Evolutionary conservation across 1,284 basidiomycete species (phyloP), one percentile per base, ranked within the genome.

Genomic region (Puccinia coronata): DNA sequence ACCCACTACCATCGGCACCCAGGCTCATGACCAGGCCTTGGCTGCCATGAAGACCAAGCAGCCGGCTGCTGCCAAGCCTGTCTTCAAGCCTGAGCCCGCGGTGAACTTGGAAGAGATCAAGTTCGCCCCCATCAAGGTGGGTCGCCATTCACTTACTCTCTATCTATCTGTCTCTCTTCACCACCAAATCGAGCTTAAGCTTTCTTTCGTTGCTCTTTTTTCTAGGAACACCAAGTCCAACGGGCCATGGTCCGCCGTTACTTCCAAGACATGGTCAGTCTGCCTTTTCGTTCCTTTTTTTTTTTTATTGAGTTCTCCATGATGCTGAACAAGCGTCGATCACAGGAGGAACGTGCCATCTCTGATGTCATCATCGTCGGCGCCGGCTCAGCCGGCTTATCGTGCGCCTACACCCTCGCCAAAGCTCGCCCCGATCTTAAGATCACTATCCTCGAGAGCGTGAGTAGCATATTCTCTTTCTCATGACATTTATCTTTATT

Each of bases 351-450:
- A 63, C 88, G 91, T 61, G 90, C 89, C 39, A 87, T 93, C 16
- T 92, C 92, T 39, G 93, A 94, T 84, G 90, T 94, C 18, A 91
- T 93, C 71, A 91, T 94, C 84, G 89, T 93, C 83, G 93, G 92
- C 20, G 92, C 92, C 6, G 92, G 93, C 55, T 92, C 91, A 81
- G 92, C 92, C 23, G 92, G 92, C 41, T 87, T 94, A 63, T 92
- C 91, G 12, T 93, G 91, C 84, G 93, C 92, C 31, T 93, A 93
- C 87, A 90, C 90, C 82, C 89, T 93, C 72, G 91, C 89, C 20
- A 91, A 88, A 81, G 88, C 86, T 77, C 90, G 92, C 18, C 92
- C 93, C 18, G 91, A 94, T 87, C 87, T 93, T 81, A 92, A 91
- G 83, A 88, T 94, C 84, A 93, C 93, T 34, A 92, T 94, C 85